These are phyloP conservation scores for Penicillium subrubescens DNA, from an alignment of 495 filamentous ascomycete species.

Conservation along the genomic window DNA sequence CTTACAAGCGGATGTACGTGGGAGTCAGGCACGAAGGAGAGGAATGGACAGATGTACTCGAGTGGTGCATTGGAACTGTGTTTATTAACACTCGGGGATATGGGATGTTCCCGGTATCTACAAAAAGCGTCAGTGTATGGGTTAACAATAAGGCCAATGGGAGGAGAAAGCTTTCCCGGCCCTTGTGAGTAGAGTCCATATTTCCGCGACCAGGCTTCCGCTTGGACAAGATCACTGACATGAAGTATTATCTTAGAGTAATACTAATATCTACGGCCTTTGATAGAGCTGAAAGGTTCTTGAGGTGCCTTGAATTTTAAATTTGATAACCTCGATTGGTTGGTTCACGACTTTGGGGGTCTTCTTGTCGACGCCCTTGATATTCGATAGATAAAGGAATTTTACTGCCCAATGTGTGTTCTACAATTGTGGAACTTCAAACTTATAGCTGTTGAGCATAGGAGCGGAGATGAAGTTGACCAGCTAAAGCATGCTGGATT, in stretches of 20 bases:
- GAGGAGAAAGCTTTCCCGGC: slow-evolving; percentile 12
- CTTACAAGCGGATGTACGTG: slow-evolving; percentile 64
- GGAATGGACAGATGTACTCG: slow-evolving; percentile 65
- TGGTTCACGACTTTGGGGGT: background rate
- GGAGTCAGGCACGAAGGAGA: slow-evolving; percentile 60
- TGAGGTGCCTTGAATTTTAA: background rate
- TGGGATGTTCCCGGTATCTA: slow-evolving; percentile 55
- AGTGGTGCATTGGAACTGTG: slow-evolving; percentile 49
- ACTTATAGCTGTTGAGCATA: background rate
- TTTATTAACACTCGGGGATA: slow-evolving; percentile 57
- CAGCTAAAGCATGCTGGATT: background rate
- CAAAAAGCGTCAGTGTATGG: slow-evolving; percentile 61
- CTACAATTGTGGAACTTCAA: background rate
- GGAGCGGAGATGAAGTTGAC: background rate
- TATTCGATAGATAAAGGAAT: no score
- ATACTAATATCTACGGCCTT: slow-evolving; percentile 4
- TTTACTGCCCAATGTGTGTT: background rate
- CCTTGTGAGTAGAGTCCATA: slow-evolving; percentile 18
- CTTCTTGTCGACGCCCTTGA: no score
- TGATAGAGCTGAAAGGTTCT: background rate
- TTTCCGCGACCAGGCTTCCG: background rate
- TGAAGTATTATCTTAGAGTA: background rate
- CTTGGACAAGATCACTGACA: background rate
- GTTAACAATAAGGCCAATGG: slow-evolving; percentile 46
- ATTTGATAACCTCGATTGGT: background rate